Base-by-base conservation (phyloP, 371 early-diverging fungal species). In the Syncephalastrum sp. region DNA sequence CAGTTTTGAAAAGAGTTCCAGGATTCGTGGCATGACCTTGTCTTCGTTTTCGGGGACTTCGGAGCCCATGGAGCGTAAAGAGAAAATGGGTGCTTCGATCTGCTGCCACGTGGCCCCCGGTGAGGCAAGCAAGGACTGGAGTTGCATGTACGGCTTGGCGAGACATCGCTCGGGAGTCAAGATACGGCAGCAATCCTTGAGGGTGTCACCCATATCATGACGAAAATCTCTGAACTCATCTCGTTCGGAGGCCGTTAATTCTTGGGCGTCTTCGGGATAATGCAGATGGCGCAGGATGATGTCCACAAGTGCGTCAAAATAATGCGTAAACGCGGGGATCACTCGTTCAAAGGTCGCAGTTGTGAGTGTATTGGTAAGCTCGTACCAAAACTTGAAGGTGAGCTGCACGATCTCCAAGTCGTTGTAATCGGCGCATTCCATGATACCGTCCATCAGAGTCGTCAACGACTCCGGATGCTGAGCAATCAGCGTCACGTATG, bases 201-300 rank as follows among this genome's bases (percentile, higher is more conserved):
- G 79, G n/a, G 95, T 93, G 60, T 97, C 96, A 24, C 97, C 99
- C 82, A 97, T 94, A 43, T 84, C 82, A 68, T 98, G 96, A 41
- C 99, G 81, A 63, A 97, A 96, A 38, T 95, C 94, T 41, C 93
- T 75, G 64, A 98, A 98, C 19, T 95, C 92, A 54, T 98, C 99
- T 5, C 91, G 81, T 55, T 95, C 92, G 65, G 90, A 80, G 1
- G 93, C 90, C 4, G 92, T 86, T 91, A 86, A 88, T 1, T 65
- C 69, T 12, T 65, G 66, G n/a, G 77, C 53, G 55, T 91, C 90
- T 13, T 75, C 75, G 1, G 98, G 96, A 59, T 90, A 93, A 50
- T 81, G 85, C 17, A 96, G 72, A 56, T 95, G 96, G 16, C 64
- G 65, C 45, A 95, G 87, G 70, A 94, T 90, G 42, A 89, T 81